Percentiles rank a stretch among this genome's conserved stretches.
Evolutionary conservation across 257 asterid species (phyloP).

Genomic region (Cynanchum wilfordii): DNA sequence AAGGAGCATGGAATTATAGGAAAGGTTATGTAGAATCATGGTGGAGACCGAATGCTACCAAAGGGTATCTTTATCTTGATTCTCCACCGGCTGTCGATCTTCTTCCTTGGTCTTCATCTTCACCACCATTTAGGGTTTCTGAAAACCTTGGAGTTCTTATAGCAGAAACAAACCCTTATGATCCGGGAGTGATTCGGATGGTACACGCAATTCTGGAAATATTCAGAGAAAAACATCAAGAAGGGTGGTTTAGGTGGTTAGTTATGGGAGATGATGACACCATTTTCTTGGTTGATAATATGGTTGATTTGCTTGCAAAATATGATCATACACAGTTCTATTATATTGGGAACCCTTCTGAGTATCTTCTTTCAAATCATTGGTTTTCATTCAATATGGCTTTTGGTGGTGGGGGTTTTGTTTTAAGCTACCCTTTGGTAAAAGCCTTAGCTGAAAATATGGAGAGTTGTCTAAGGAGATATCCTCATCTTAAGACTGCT

Average conservation of each 20-base stretch:
- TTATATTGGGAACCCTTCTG: constrained; percentile 56
- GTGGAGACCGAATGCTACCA: constrained; percentile 62
- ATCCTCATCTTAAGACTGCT: constrained; percentile 34
- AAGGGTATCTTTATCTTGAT: constrained; percentile 49
- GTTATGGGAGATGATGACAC: constrained; percentile 83
- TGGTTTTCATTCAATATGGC: constrained; percentile 53
- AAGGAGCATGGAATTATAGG: constrained; percentile 43
- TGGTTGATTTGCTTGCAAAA: constrained; percentile 37
- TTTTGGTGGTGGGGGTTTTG: constrained; percentile 69
- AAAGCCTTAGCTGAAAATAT: constrained; percentile 43
- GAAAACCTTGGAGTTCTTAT: constrained; percentile 28
- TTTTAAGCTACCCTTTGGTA: constrained; percentile 52
- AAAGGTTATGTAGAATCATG: constrained; percentile 53
- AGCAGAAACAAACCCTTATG: constrained; percentile 18
- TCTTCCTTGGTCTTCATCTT: constrained; percentile 54
- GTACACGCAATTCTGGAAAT: constrained; percentile 57
- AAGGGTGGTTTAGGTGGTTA: constrained; percentile 43
- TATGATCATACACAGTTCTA: constrained; percentile 44
- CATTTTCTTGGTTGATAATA: constrained; percentile 50
- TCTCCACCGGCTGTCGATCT: constrained; percentile 27
- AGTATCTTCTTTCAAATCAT: constrained; percentile 42
- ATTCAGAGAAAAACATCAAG: constrained; percentile 29
- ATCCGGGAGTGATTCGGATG: constrained; percentile 28
- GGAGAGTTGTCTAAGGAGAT: constrained; percentile 45
- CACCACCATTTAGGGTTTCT: constrained; percentile 51